Conservation (phyloP, 140 eudicot species). For the Anethum foeniculum region DNA sequence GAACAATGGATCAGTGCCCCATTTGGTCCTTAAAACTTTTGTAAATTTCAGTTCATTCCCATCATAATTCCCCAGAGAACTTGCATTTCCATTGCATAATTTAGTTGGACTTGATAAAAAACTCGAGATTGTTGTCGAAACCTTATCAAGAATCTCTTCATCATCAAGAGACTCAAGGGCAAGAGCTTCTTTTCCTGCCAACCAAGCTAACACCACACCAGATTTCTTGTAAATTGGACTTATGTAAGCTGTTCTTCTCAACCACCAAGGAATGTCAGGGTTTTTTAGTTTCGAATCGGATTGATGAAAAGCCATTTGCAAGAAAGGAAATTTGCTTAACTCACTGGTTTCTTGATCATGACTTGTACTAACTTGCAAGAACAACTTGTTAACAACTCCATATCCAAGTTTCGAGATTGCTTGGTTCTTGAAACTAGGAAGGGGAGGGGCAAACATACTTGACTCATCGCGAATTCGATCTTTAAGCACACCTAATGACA, state of each 20-base stretch:
- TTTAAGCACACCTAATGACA: constrained; percentile 81
- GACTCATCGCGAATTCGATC: constrained; percentile 41
- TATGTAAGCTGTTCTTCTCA: constrained; percentile 65
- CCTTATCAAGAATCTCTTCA: constrained; percentile 53
- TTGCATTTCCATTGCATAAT: constrained; percentile 37
- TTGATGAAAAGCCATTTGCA: constrained; percentile 68
- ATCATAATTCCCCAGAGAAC: constrained; percentile 10
- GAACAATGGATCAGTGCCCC: constrained; percentile 86
- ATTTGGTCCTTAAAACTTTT: constrained; percentile 59
- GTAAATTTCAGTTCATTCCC: constrained; percentile 26
- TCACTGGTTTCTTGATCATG: constrained; percentile 8
- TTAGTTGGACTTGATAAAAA: constrained; percentile 29
- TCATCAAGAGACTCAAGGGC: constrained; percentile 54
- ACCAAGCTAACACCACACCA: constrained; percentile 64
- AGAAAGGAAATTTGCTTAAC: constrained; percentile 41
- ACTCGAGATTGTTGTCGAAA: constrained; percentile 48
- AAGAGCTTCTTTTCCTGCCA: constrained; percentile 88
- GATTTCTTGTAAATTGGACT: constrained; percentile 59
- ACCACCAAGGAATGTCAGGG: constrained; percentile 74
- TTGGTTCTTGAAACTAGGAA: constrained; percentile 50
- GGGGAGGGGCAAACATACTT: constrained; percentile 55
- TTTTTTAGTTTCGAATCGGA: constrained; percentile 38
- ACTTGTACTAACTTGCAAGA: constrained; percentile 39
- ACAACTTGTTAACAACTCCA: constrained; percentile 88
- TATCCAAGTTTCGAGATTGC: constrained; percentile 76